phyloP scores from a whole-genome alignment of 495 filamentous ascomycete genomes.

The Penicillium odoratum region DNA sequence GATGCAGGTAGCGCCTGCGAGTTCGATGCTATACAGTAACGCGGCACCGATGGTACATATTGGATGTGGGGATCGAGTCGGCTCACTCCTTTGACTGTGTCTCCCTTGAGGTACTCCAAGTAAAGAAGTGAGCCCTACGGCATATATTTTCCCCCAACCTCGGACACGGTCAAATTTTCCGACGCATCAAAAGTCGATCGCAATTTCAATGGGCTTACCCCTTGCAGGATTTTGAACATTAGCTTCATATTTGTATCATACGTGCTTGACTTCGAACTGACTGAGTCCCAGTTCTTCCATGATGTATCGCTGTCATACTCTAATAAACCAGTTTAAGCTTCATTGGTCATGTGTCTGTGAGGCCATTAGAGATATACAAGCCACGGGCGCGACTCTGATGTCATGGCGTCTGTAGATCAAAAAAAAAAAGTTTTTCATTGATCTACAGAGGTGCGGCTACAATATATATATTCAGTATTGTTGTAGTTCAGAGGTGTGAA shows the following conservation, averaged over 20 bases:
- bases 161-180: too few relatives aligned
- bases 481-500: too few relatives aligned
- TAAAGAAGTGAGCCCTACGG: too few relatives aligned
- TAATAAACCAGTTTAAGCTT: not conserved
- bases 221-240: too few relatives aligned
- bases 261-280: constrained; percentile 3
- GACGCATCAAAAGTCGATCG: too few relatives aligned
- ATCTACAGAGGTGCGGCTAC: not conserved
- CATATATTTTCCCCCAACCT: too few relatives aligned
- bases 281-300: not conserved
- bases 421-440: constrained; percentile 1
- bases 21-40: too few relatives aligned
- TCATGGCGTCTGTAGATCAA: not conserved
- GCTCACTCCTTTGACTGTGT: too few relatives aligned
- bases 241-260: constrained; percentile 4
- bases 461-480: not conserved
- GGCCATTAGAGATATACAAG: not conserved
- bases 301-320: not conserved
- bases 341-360: constrained; percentile 2
- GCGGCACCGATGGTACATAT: too few relatives aligned
- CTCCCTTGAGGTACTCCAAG: too few relatives aligned
- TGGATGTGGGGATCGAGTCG: too few relatives aligned
- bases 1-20: constrained; percentile 1
- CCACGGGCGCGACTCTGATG: not conserved
- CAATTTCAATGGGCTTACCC: too few relatives aligned